These are phyloP conservation scores for Extremus antarcticus DNA, from an alignment of 495 filamentous ascomycete species.

Conservation along the genomic window DNA sequence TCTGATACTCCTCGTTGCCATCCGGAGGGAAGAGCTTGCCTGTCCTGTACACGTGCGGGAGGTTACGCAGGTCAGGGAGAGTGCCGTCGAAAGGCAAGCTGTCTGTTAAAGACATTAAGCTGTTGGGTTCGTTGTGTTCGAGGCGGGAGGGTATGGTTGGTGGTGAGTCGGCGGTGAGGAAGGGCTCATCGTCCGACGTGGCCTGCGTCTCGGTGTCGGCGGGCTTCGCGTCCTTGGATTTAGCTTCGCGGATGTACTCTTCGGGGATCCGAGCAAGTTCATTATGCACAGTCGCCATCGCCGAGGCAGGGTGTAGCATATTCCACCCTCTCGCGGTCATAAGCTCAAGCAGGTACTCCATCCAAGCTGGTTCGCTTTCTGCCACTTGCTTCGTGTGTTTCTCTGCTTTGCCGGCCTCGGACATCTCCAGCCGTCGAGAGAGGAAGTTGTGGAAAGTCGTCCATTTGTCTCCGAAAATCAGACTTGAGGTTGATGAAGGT, in stretches of 20 bases:
- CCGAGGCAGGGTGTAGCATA: constrained; percentile 55
- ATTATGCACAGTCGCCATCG: constrained; percentile 57
- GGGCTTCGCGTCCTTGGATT: not conserved
- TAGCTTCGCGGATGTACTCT: constrained; percentile 37
- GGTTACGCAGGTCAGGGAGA: constrained; percentile 26
- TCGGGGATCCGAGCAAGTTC: constrained; percentile 63
- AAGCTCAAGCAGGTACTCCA: constrained; percentile 65
- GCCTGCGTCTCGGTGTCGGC: not conserved
- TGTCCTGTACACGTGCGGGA: constrained; percentile 23
- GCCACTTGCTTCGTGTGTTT: constrained; percentile 36
- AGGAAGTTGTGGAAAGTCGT: constrained; percentile 67
- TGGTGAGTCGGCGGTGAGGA: constrained; percentile 16
- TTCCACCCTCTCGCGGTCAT: constrained; percentile 61
- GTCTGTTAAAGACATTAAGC: constrained; percentile 22
- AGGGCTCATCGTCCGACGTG: constrained; percentile 17
- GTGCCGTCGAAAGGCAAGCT: constrained; percentile 29
- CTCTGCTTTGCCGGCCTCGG: constrained; percentile 13
- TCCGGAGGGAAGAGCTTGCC: constrained; percentile 14
- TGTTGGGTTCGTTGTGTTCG: constrained; percentile 16
- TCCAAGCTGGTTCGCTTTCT: constrained; percentile 53
- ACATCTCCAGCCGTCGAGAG: constrained; percentile 41
- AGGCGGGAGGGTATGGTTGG: constrained; percentile 12
- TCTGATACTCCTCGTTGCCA: not conserved
- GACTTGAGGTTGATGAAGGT: constrained; percentile 64
- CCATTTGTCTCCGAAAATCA: constrained; percentile 80